A percentile compares a stretch with the other conserved stretches of the same genome.
phyloP scores from a whole-genome alignment of 495 filamentous ascomycete species.

The Xylaria bambusicola region DNA sequence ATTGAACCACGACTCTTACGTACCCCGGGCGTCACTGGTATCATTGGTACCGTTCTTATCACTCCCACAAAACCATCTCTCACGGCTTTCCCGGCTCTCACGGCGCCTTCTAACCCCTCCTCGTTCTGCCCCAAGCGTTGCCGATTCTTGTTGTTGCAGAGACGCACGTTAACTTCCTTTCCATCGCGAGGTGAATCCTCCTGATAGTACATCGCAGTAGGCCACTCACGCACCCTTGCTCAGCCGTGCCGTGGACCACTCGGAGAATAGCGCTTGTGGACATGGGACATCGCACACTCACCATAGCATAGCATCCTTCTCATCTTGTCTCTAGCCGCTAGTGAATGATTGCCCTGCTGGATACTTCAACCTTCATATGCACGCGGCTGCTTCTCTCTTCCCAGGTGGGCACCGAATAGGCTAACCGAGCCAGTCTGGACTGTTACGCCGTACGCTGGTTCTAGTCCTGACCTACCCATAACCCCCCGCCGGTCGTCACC shows the following conservation, averaged over 20 bases:
- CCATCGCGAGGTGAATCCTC: conserved; percentile 11
- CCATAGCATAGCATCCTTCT: conserved; percentile 28
- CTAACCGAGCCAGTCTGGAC: neutral
- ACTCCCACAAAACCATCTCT: neutral
- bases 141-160: neutral
- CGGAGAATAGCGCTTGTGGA: conserved; percentile 25
- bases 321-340: neutral
- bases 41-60: too few relatives aligned
- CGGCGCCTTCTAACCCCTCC: neutral
- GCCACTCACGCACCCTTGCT: conserved; percentile 24
- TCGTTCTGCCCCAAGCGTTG: neutral
- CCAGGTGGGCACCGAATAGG: neutral
- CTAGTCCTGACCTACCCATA: too few relatives aligned
- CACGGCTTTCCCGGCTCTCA: neutral
- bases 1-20: neutral
- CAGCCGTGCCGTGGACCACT: conserved; percentile 27
- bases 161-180: neutral
- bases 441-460: neutral
- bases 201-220: neutral
- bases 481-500: too few relatives aligned
- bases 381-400: neutral
- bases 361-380: neutral
- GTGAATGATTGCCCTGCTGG: conserved; percentile 1
- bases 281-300: conserved; percentile 18
- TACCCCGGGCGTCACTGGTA: conserved; percentile 2